Conservation (phyloP, 352 stramenopile species). For the Phytophthora cryptogea region DNA sequence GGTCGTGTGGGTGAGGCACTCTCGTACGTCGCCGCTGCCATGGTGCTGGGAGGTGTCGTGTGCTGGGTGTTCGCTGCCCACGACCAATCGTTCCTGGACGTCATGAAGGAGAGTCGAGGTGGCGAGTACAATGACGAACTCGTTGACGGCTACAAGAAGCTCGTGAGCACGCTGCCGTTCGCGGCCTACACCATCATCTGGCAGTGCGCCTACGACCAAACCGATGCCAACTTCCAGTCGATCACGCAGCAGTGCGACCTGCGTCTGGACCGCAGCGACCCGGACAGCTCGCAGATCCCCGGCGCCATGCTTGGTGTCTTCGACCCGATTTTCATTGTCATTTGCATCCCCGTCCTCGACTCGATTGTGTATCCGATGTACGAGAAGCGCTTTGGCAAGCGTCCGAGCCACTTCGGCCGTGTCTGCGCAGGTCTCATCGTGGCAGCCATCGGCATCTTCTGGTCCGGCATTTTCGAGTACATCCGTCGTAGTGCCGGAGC, state of each 20-base stretch:
- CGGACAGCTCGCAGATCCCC: slow-evolving; percentile 49
- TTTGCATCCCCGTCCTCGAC: slow-evolving; percentile 44
- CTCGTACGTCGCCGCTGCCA: slow-evolving; percentile 49
- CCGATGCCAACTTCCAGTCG: slow-evolving; percentile 66
- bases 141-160: slow-evolving; percentile 59
- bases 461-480: slow-evolving; percentile 47
- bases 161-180: slow-evolving; percentile 61
- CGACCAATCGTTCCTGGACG: slow-evolving; percentile 58
- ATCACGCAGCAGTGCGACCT: slow-evolving; percentile 72
- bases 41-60: slow-evolving; percentile 47
- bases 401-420: slow-evolving; percentile 36
- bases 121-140: slow-evolving; percentile 43
- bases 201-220: slow-evolving; percentile 64
- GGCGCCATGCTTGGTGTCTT: slow-evolving; percentile 13
- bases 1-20: slow-evolving; percentile 36
- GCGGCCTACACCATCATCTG: slow-evolving; percentile 69
- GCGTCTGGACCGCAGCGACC: slow-evolving; percentile 38
- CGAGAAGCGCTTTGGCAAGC: slow-evolving; percentile 28
- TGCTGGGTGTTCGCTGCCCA: slow-evolving; percentile 50
- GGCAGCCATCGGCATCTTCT: slow-evolving; percentile 35
- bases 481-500: slow-evolving; percentile 49
- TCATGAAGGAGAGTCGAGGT: slow-evolving; percentile 45
- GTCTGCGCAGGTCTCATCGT: slow-evolving; percentile 30
- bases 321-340: slow-evolving; percentile 45
- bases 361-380: slow-evolving; percentile 45